Evolutionary conservation across 305 asterid genomes (phyloP), one percentile per base, ranked within the genome.

Genomic region (Rubia peregrina): DNA sequence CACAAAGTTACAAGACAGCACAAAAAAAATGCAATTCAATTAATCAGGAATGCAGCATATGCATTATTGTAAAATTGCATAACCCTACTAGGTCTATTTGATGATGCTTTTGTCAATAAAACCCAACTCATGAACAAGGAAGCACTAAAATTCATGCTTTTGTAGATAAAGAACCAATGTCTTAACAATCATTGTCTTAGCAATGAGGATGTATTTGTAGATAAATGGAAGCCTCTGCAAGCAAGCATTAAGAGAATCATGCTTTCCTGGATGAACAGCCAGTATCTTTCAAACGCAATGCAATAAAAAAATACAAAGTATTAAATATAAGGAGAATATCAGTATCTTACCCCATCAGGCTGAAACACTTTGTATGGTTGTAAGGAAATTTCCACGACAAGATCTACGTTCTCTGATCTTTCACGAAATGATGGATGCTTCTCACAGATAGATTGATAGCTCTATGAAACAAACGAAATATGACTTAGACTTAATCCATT

Each of bases 351-450:
- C 71, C 99, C 99, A 69, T 94, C 99, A 42, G 99, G 99, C 76
- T 65, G 86, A 75, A 94, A 94, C 68, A 91, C 96, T 83, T 91
- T 72, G 96, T 97, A 94, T 30, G 97, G 97, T 85, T 94, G 99
- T 73, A 94, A 86, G 68, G 99, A 94, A 77, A 94, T 94, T 76
- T 94, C 99, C 75, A 94, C 99, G 82, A 91, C 97, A 69, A 94
- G 99, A 83, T 94, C 95, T 2, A 94, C 99, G 76, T 94, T 94
- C 80, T 94, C 99, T 61, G 97, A 94, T 83, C 99, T 85, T 74
- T 94, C 96, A 51, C 97, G 99, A 56, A 94, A 94, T 26, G 96
- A 89, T 6, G 97, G 99, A 76, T 94, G 75, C 88, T 89, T 94
- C 95, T 94, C 95, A 63, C 97, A 91, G 65, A 94, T 87, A 68